Percentiles rank a stretch among this genome's conserved stretches.
phyloP scores from a whole-genome alignment of 2,329 filamentous ascomycete species.

The Fusarium veterinarium region DNA sequence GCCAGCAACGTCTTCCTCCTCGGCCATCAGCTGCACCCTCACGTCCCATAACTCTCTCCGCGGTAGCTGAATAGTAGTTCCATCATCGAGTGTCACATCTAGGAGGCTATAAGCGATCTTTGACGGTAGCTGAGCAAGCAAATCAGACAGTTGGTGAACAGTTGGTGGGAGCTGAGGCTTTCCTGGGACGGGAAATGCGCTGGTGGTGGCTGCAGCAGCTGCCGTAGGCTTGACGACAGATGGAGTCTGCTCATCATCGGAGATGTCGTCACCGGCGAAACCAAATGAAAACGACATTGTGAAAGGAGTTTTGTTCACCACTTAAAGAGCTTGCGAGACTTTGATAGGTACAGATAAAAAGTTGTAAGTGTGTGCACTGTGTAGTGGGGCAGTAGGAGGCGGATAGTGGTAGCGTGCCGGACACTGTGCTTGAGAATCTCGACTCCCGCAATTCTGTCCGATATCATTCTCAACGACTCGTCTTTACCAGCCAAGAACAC shows the following conservation, averaged over 20 bases:
- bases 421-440: constrained; percentile 40
- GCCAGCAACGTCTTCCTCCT: constrained; percentile 62
- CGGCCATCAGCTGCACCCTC: constrained; percentile 82
- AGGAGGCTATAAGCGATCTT: constrained; percentile 78
- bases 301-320: constrained; percentile 6
- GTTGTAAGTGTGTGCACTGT: constrained; percentile 43
- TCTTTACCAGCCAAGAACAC: not conserved
- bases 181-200: constrained; percentile 71
- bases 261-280: constrained; percentile 73
- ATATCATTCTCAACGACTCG: constrained; percentile 9
- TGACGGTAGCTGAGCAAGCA: constrained; percentile 73
- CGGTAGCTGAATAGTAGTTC: constrained; percentile 67
- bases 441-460: constrained; percentile 19
- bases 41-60: constrained; percentile 86
- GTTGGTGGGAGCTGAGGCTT: constrained; percentile 68
- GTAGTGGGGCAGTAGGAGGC: constrained; percentile 36
- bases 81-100: constrained; percentile 67
- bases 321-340: not conserved
- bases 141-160: constrained; percentile 61
- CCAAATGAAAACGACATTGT: constrained; percentile 68
- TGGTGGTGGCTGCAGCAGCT: constrained; percentile 39
- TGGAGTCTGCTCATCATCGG: constrained; percentile 52
- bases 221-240: constrained; percentile 35
- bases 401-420: constrained; percentile 5
- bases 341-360: constrained; percentile 28